Percentiles rank a stretch among this genome's conserved stretches.
Conservation (phyloP, 306 rosid species). For the Astragalus membranaceus region DNA sequence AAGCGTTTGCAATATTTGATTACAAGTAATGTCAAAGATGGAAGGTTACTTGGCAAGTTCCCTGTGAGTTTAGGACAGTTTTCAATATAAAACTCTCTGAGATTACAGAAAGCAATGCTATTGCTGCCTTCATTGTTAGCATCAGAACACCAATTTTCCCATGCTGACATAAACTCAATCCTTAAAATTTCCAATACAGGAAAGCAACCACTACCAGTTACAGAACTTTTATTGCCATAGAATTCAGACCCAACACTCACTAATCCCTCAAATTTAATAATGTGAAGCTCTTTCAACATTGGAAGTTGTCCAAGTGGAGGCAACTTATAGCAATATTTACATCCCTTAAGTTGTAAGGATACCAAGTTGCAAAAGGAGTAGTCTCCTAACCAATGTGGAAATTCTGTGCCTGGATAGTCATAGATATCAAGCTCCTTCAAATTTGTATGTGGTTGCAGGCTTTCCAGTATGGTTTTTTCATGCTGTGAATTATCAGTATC, state of each 20-base stretch:
- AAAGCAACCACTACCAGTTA: not conserved
- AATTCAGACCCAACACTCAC: slow-evolving; percentile 23
- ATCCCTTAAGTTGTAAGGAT: slow-evolving; percentile 8
- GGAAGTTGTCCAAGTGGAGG: slow-evolving; percentile 40
- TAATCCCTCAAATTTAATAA: slow-evolving; percentile 19
- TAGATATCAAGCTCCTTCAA: slow-evolving; percentile 24
- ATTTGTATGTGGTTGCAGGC: slow-evolving; percentile 25
- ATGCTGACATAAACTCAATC: slow-evolving; percentile 20
- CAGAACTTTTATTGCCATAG: slow-evolving; percentile 1
- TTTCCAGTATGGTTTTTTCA: slow-evolving; percentile 12
- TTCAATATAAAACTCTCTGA: slow-evolving; percentile 24
- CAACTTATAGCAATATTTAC: slow-evolving; percentile 28
- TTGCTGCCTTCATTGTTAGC: not conserved
- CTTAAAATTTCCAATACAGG: slow-evolving; percentile 24
- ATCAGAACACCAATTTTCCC: slow-evolving; percentile 28
- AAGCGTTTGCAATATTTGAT: slow-evolving; percentile 23
- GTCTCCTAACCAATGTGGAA: slow-evolving; percentile 36
- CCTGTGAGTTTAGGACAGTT: slow-evolving; percentile 23
- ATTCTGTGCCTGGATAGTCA: slow-evolving; percentile 31
- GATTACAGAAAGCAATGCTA: slow-evolving; percentile 5
- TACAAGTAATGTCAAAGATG: slow-evolving; percentile 24
- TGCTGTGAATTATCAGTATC: slow-evolving; percentile 14
- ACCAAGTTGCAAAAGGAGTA: slow-evolving; percentile 19
- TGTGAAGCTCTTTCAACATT: slow-evolving; percentile 22
- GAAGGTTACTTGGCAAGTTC: slow-evolving; percentile 28